Evolutionary conservation across 768 basidiomycete genomes (phyloP), one percentile per base, ranked within the genome.

Genomic region (Leccinellum albellum): DNA sequence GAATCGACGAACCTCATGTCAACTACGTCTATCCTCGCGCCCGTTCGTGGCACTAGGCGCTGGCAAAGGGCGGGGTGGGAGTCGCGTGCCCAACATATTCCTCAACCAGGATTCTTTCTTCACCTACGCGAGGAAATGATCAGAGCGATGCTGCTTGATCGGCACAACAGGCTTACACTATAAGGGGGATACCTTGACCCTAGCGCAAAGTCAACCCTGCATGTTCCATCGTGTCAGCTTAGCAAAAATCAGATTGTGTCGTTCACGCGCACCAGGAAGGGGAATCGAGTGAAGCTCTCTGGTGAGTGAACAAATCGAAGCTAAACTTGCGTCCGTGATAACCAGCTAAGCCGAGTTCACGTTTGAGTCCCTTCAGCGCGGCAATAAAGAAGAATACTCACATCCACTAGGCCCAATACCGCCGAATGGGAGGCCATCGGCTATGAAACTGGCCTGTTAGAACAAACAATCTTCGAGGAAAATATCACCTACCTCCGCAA

Each of bases 301-400:
- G 61, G 66, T 93, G 90, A 0, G 89, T 91, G 73, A 94, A 94
- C 66, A 80, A 75, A 58, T 91, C 87, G 61, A 93, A 94, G 5
- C 77, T 74, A 64, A 75, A 87, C 65, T 91, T 91, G 33, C 91
- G 87, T 4, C 85, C 84, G 65, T 88, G 84, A 54, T 79, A 76
- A 13, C 91, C 86, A 56, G 77, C 89, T 87, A 35, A n/a, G 31
- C 7, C 21, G 45, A 45, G 51, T 29, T 9, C 40, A 1, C 0
- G 21, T 42, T 58, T 23, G 17, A 35, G 23, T 53, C 29, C 12
- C 29, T 17, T 35, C 37, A 29, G 29, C 13, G 15, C 45, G 12
- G 6, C 4, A 49, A 35, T 54, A 54, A 53, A 49, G 28, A 17
- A 63, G 37, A 17, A 20, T 3, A 67, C 87, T 61, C 68, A 90